Conservation (phyloP, 805 yeast genomes). For the Cephaloascus fragrans region DNA sequence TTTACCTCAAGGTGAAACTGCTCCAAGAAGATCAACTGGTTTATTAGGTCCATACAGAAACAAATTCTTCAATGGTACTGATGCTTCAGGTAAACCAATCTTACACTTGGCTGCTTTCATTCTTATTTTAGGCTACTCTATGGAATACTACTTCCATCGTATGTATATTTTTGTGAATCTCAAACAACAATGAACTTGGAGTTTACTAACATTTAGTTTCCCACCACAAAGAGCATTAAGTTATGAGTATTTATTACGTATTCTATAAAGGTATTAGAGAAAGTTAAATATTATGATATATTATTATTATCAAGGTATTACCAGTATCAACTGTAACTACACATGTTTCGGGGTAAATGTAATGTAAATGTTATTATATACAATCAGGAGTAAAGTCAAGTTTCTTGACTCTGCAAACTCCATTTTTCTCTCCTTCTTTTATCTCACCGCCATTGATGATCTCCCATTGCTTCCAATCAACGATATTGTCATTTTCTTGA, state of each 20-base stretch:
- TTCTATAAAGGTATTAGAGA: no score
- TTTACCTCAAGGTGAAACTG: constrained; percentile 89
- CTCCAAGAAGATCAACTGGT: constrained; percentile 59
- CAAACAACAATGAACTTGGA: no score
- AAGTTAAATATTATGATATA: no score
- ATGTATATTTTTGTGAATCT: constrained; percentile 18
- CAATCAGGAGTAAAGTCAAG: no score
- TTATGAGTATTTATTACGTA: no score
- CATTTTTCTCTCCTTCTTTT: constrained; percentile 31
- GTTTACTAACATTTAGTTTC: not conserved
- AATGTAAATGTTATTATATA: no score
- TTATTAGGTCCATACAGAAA: constrained; percentile 74
- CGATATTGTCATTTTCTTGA: constrained; percentile 12
- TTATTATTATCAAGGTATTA: no score
- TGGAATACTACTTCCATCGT: constrained; percentile 88
- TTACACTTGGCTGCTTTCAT: constrained; percentile 65
- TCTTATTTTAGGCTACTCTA: constrained; percentile 72
- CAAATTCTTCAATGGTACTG: constrained; percentile 75
- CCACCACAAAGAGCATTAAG: not conserved
- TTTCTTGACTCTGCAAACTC: constrained; percentile 57
- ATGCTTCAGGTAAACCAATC: constrained; percentile 77
- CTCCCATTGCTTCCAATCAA: constrained; percentile 63
- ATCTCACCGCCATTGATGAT: constrained; percentile 45
- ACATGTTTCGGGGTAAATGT: no score
- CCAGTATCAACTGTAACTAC: no score